Base-by-base conservation (phyloP, 257 asterid genomes). In the Solanum clarkiae region DNA sequence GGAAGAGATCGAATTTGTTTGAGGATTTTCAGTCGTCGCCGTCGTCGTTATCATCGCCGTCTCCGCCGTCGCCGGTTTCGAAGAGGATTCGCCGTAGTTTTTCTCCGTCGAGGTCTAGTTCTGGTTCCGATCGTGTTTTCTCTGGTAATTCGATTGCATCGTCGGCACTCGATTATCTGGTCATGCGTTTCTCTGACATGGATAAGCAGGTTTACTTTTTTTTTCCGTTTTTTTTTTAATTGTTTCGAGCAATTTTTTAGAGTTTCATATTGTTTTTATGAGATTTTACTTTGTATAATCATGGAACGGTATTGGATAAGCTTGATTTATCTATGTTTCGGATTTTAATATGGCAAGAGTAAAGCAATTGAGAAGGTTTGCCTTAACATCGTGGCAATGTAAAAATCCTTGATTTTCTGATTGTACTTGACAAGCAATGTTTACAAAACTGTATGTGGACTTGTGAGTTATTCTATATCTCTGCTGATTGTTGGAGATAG, bases 1-100 rank as follows among this genome's bases (percentile, higher is more conserved):
- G 98, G 86, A 95, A 95, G 98, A 95, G 99, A 92, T 93, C 98
- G 90, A 93, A 89, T 90, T 90, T 94, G 85, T 95, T 96, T 88
- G 98, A 93, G 90, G 98, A 95, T 65, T 92, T 94, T 86, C 97
- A 77, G 15, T 24, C 62, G 3, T 24, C 44, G 22, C 94, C 96
- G 6, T 24, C 42, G 1, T 24, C 42, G 42, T 36, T 36, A 11
- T 49, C 70, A 85, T 95, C 97, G 51, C 91, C 97, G 80, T 75
- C 81, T 13, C 3, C 44, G 44, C 94, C 97, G 16, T 8, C 24
- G 87, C 97, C 97, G 51, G 90, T 87, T 17, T 86, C 94, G 36
- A 96, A 95, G 90, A 92, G 98, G 80, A 91, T 91, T 88, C 99
- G 98, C 81, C 92, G 94, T 85, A 92, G 90, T n/a, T 29, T 87